These are phyloP conservation scores for Salisapilia sapeloensis DNA, from an alignment of 352 stramenopile genomes.

Conservation along the genomic window DNA sequence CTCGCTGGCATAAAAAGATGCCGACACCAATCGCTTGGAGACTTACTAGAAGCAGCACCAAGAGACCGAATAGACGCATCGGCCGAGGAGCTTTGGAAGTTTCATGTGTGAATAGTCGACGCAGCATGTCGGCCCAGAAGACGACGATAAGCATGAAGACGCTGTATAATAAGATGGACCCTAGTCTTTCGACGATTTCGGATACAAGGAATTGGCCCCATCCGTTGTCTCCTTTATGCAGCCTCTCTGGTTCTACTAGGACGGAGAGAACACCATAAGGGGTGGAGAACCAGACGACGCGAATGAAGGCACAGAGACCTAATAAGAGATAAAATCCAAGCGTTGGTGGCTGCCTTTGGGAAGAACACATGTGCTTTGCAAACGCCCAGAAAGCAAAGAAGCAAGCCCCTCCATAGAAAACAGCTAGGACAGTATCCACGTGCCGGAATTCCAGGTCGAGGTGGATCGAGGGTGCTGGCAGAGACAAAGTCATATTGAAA, in stretches of 20 bases:
- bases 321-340: constrained; percentile 75
- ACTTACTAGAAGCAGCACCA: constrained; percentile 46
- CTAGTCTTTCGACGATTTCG: constrained; percentile 80
- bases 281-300: constrained; percentile 56
- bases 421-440: constrained; percentile 56
- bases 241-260: constrained; percentile 27
- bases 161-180: constrained; percentile 89
- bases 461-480: constrained; percentile 42
- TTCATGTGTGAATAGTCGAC: constrained; percentile 74
- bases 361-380: constrained; percentile 40
- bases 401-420: constrained; percentile 55
- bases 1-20: constrained; percentile 61
- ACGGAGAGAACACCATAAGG: constrained; percentile 57
- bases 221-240: constrained; percentile 48
- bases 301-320: constrained; percentile 37
- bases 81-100: constrained; percentile 60
- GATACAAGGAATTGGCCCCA: constrained; percentile 56
- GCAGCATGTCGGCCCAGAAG: constrained; percentile 96
- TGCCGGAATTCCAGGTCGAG: constrained; percentile 68
- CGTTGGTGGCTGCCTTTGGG: constrained; percentile 36
- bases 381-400: constrained; percentile 75
- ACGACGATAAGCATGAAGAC: constrained; percentile 97
- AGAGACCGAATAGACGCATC: constrained; percentile 81
- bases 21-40: constrained; percentile 73
- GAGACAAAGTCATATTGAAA: too few species aligned